Evolutionary conservation across 352 stramenopile genomes (phyloP).

Genomic region (Phytophthora quininea): DNA sequence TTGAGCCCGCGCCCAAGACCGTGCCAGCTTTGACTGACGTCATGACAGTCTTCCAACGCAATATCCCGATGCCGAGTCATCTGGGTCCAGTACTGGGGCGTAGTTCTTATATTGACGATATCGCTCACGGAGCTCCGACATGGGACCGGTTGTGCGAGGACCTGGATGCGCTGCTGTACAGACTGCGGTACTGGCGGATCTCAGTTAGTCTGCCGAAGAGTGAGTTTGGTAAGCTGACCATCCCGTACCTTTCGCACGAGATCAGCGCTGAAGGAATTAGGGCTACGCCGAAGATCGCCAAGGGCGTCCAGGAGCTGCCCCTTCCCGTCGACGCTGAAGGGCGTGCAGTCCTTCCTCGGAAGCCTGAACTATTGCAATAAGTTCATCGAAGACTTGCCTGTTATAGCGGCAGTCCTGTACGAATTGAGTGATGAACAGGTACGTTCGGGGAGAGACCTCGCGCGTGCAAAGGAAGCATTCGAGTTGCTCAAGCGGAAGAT

Average conservation of each 20-base stretch:
- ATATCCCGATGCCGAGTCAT: not conserved
- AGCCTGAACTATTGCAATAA: conserved; percentile 20
- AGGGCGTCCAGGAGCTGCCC: too few relatives aligned
- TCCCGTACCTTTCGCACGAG: conserved; percentile 17
- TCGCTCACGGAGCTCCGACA: conserved; percentile 6
- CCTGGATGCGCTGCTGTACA: conserved; percentile 11
- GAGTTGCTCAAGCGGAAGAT: conserved; percentile 12
- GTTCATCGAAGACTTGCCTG: conserved; percentile 19
- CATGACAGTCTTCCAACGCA: not conserved
- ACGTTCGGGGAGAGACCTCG: too few relatives aligned
- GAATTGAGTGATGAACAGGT: too few relatives aligned
- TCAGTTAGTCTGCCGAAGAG: conserved; percentile 32
- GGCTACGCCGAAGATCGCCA: not conserved
- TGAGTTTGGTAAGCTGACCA: conserved; percentile 13
- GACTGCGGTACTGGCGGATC: conserved; percentile 19
- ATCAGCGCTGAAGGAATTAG: conserved; percentile 8
- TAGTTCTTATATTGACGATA: conserved; percentile 36
- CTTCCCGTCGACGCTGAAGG: conserved; percentile 13
- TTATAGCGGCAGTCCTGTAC: not conserved
- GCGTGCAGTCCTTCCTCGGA: conserved; percentile 19
- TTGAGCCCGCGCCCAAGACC: not conserved
- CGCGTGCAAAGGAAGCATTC: conserved; percentile 8
- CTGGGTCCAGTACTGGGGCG: conserved; percentile 1
- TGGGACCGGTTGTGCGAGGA: conserved; percentile 18
- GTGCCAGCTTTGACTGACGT: too few relatives aligned